These are phyloP conservation scores for Fragaria vesca DNA, from an alignment of 306 rosid genomes.

Conservation along the genomic window DNA sequence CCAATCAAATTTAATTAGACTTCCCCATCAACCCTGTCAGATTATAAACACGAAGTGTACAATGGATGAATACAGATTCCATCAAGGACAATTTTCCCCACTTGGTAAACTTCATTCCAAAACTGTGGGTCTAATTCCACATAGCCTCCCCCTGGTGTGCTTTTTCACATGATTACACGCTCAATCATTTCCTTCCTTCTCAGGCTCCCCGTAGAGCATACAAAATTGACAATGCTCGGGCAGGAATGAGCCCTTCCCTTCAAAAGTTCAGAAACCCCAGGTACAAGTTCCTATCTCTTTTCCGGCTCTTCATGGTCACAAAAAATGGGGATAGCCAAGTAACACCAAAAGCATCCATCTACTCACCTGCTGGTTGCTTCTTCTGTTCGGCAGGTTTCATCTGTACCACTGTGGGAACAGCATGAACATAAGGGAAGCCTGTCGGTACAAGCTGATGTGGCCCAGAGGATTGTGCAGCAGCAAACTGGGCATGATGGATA, in stretches of 20 bases:
- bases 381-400: constrained; percentile 90
- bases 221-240: constrained; percentile 22
- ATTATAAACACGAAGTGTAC: constrained; percentile 57
- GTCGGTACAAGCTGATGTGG: constrained; percentile 60
- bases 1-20: constrained; percentile 60
- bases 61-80: constrained; percentile 34
- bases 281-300: background rate
- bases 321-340: constrained; percentile 24
- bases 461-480: constrained; percentile 55
- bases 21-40: constrained; percentile 57
- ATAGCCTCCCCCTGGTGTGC: constrained; percentile 10
- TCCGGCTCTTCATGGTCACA: constrained; percentile 4
- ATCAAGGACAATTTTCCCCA: constrained; percentile 17
- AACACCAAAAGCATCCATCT: constrained; percentile 33
- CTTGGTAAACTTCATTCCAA: constrained; percentile 45
- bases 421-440: constrained; percentile 59
- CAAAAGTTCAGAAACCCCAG: constrained; percentile 32
- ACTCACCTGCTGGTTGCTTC: constrained; percentile 97
- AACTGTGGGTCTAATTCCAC: constrained; percentile 49
- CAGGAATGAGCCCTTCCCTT: constrained; percentile 26
- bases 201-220: constrained; percentile 30
- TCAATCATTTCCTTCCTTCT: constrained; percentile 31
- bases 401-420: constrained; percentile 68
- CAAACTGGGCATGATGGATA: constrained; percentile 66
- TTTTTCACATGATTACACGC: background rate